These are phyloP conservation scores for Claviceps africana DNA, from an alignment of 2,329 filamentous ascomycete genomes.

Conservation along the genomic window DNA sequence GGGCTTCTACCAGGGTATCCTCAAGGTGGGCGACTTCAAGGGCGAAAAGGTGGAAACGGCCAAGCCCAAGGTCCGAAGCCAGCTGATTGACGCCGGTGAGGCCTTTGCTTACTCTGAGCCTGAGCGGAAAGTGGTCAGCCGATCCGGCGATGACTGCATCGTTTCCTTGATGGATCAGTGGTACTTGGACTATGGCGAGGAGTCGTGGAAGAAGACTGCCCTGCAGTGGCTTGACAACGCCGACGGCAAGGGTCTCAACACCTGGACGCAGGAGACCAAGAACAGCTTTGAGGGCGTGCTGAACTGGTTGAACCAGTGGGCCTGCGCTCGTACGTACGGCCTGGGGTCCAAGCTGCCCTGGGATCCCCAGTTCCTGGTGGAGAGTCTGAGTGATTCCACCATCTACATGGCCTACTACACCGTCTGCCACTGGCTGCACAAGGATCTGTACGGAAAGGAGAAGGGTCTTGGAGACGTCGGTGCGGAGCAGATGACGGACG, in stretches of 20 bases:
- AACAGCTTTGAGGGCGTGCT: conserved; percentile 74
- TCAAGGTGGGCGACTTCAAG: conserved; percentile 77
- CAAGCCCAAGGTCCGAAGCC: conserved; percentile 70
- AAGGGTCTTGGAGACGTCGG: conserved; percentile 55
- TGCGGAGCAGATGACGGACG: conserved; percentile 80
- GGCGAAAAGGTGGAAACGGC: conserved; percentile 76
- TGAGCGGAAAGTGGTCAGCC: conserved; percentile 73
- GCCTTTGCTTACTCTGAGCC: conserved; percentile 93
- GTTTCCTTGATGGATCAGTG: conserved; percentile 91
- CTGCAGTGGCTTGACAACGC: conserved; percentile 57
- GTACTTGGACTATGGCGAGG: conserved; percentile 94
- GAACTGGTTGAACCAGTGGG: conserved; percentile 91
- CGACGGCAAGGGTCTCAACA: conserved; percentile 57
- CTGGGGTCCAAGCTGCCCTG: conserved; percentile 89
- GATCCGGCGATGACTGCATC: conserved; percentile 86
- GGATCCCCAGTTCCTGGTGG: conserved; percentile 82
- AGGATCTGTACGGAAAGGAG: conserved; percentile 70
- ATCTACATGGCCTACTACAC: conserved; percentile 82
- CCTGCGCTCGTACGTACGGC: conserved; percentile 81
- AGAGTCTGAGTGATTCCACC: conserved; percentile 82
- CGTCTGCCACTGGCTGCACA: conserved; percentile 54
- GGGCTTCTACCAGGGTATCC: conserved; percentile 87
- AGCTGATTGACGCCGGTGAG: conserved; percentile 60
- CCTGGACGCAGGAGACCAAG: conserved; percentile 63
- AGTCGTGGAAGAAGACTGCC: conserved; percentile 67